Percentiles rank a stretch among this genome's conserved stretches.
Evolutionary conservation across 768 basidiomycete species (phyloP).

Genomic region (Tricholoma sp.): DNA sequence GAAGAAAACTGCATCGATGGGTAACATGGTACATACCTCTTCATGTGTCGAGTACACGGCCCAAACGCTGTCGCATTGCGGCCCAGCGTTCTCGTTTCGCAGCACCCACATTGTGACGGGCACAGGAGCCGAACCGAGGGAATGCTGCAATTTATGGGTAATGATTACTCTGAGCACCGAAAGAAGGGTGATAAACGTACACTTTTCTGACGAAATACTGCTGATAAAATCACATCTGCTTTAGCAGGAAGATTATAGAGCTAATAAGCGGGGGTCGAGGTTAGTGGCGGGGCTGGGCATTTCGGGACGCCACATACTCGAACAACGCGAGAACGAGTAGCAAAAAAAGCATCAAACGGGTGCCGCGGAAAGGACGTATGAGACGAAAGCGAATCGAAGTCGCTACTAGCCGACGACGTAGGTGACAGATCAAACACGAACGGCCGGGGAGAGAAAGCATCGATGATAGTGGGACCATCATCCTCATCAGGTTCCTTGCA

Average conservation of each 20-base stretch:
- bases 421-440: conserved; percentile 25
- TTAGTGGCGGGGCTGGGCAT: conserved; percentile 9
- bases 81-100: conserved; percentile 26
- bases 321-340: conserved; percentile 49
- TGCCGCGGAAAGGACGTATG: conserved; percentile 13
- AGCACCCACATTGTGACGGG: conserved; percentile 48
- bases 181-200: conserved; percentile 23
- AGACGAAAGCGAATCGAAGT: conserved; percentile 18
- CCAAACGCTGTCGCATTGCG: conserved; percentile 38
- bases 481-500: conserved; percentile 4
- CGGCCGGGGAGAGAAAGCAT: conserved; percentile 25
- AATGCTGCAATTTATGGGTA: conserved; percentile 10
- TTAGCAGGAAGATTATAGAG: conserved; percentile 34
- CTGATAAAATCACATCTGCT: conserved; percentile 31
- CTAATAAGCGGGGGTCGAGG: conserved; percentile 19
- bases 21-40: conserved; percentile 41
- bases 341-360: conserved; percentile 37
- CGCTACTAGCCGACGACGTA: conserved; percentile 29
- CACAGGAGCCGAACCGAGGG: conserved; percentile 21
- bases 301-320: conserved; percentile 34
- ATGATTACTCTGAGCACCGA: conserved; percentile 10
- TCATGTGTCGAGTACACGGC: conserved; percentile 55
- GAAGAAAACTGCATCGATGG: neutral
- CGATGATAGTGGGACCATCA: conserved; percentile 14
- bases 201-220: conserved; percentile 34